Conservation (phyloP, 1,284 basidiomycete genomes). For the Marasmius fiardii region DNA sequence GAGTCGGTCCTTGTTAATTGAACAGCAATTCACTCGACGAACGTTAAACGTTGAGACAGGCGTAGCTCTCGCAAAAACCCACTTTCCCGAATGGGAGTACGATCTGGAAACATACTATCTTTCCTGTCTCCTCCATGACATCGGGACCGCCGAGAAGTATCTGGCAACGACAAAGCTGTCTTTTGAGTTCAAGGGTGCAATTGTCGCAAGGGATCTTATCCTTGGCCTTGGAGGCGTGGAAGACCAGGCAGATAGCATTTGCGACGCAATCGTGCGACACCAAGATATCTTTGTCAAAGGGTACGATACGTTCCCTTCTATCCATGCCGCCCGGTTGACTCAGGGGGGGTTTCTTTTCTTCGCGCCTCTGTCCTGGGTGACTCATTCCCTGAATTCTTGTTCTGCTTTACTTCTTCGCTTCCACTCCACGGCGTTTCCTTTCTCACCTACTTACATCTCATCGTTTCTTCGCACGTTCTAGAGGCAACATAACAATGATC, state of each 20-base stretch:
- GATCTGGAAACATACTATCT: slow-evolving; percentile 51
- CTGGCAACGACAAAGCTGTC: slow-evolving; percentile 51
- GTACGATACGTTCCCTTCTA: slow-evolving; percentile 19
- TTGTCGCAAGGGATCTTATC: slow-evolving; percentile 50
- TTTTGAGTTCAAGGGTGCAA: slow-evolving; percentile 59
- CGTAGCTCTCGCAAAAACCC: slow-evolving; percentile 42
- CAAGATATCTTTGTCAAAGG: slow-evolving; percentile 58
- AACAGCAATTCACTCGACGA: neutral
- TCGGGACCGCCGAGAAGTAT: slow-evolving; percentile 49
- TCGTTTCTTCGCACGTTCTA: slow-evolving; percentile 16
- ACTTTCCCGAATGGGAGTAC: slow-evolving; percentile 46
- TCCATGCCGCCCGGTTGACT: neutral
- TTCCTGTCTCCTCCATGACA: slow-evolving; percentile 52
- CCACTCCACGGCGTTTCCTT: neutral
- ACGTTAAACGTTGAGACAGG: slow-evolving; percentile 24
- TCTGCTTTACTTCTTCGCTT: no score
- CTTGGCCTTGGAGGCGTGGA: slow-evolving; percentile 39
- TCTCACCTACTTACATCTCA: neutral
- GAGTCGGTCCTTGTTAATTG: neutral
- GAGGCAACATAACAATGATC: slow-evolving; percentile 50
- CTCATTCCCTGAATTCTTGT: neutral
- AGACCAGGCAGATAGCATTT: slow-evolving; percentile 54
- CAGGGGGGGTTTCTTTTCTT: neutral
- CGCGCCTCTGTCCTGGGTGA: no score
- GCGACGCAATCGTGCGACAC: slow-evolving; percentile 56